These are phyloP conservation scores for Cornus florida DNA, from an alignment of 148 eudicot genomes.

Conservation along the genomic window DNA sequence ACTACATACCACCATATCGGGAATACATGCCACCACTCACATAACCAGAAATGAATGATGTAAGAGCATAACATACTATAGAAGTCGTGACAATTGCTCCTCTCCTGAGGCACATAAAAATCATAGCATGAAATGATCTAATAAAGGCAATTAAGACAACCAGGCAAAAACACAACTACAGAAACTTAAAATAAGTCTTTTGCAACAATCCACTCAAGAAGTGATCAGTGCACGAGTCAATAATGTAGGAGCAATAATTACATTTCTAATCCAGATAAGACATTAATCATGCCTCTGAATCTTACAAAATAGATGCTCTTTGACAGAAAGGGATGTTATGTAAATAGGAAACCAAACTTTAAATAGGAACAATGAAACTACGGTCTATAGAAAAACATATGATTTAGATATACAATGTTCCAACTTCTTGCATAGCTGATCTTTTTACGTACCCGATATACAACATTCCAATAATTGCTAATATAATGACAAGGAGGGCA, in stretches of 20 bases:
- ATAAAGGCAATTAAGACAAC: background rate
- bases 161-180: background rate
- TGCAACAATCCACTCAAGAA: background rate
- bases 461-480: conserved; percentile 69
- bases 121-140: background rate
- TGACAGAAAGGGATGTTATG: background rate
- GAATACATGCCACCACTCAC: conserved; percentile 79
- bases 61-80: conserved; percentile 63
- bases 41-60: conserved; percentile 68
- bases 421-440: background rate
- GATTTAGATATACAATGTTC: background rate
- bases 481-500: conserved; percentile 63
- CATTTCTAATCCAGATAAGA: background rate
- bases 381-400: background rate
- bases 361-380: background rate
- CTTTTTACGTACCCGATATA: conserved; percentile 48
- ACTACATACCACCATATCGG: conserved; percentile 56
- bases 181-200: background rate
- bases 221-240: background rate
- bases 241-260: background rate
- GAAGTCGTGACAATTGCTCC: conserved; percentile 71
- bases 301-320: background rate
- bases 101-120: conserved; percentile 43
- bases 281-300: background rate
- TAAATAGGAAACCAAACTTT: background rate